Evolutionary conservation across 495 filamentous ascomycete species (phyloP), one percentile per base, ranked within the genome.

Genomic region (Recurvomyces mirabilis): DNA sequence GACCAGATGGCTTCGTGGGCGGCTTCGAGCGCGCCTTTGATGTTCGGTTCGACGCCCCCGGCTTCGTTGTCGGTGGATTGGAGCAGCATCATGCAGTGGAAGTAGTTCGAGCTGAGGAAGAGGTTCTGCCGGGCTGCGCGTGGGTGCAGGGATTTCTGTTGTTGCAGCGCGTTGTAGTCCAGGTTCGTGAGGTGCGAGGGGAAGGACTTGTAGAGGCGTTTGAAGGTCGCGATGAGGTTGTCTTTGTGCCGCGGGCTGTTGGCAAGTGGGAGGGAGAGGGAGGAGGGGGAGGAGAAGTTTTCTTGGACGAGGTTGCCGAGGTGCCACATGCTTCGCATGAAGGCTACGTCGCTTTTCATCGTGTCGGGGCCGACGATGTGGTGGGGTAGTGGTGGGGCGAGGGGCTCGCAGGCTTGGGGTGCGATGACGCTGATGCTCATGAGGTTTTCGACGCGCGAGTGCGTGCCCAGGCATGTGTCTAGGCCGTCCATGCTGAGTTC

Each of bases 11-110:
- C 78, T 43, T 76, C 73, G 49, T 79, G 71, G 1, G 79, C 81
- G 1, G 81, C 77, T 48, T 84, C 78, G 15, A 84, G 64, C n/a
- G 78, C 77, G 23, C 70, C 74, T 11, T 71, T 60, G 2, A 80
- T 61, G 52, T 82, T 78, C n/a, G 53, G 48, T 12, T 24, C 26
- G 5, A 77, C 72, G 3, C 74, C 75, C 4, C 74, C 67, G 19
- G 73, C 72, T 0, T 67, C 60, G 47, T 78, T 73, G 45, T 75
- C 76, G 29, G 72, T 70, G 1, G 71, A 71, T 43, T 82, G 73
- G 10, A 84, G 65, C 1, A 82, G 64, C 77, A 82, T 84, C 11
- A 85, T 63, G 55, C 80, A 82, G 56, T 85, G 81, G 59, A 71
- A 82, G 57, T 84, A 84, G 43, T 84, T 82, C 47, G 70, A 77